Conservation (phyloP, 805 yeast species). For the Pichia kluyveri region DNA sequence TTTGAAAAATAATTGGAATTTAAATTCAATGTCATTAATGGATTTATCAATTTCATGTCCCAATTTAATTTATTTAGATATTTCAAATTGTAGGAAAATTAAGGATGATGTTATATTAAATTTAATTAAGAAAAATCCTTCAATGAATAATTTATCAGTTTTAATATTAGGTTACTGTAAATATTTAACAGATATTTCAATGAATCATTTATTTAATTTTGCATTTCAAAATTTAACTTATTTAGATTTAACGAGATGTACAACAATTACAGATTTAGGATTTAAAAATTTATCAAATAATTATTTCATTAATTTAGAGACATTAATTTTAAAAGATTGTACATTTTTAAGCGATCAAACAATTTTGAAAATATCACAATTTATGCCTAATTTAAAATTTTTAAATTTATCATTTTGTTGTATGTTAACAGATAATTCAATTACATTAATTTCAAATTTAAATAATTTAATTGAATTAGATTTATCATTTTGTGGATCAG, state of each 20-base stretch:
- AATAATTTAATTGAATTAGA: slow-evolving; percentile 43
- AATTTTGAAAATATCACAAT: slow-evolving; percentile 49
- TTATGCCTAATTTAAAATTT: slow-evolving; percentile 48
- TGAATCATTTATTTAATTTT: slow-evolving; percentile 52
- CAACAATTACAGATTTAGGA: slow-evolving; percentile 69
- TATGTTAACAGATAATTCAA: slow-evolving; percentile 58
- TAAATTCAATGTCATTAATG: slow-evolving; percentile 75
- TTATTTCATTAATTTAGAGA: slow-evolving; percentile 43
- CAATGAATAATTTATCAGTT: slow-evolving; percentile 35
- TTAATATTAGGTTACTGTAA: slow-evolving; percentile 67
- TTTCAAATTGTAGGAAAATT: slow-evolving; percentile 66
- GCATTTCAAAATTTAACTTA: slow-evolving; percentile 47
- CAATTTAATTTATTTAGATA: slow-evolving; percentile 48
- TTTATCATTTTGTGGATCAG: slow-evolving; percentile 69
- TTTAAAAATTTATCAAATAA: slow-evolving; percentile 56
- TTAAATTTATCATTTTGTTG: slow-evolving; percentile 69
- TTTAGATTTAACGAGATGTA: slow-evolving; percentile 64
- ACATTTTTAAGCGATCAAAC: slow-evolving; percentile 63
- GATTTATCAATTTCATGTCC: slow-evolving; percentile 62
- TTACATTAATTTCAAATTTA: slow-evolving; percentile 60
- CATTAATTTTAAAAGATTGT: slow-evolving; percentile 57
- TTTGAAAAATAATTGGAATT: slow-evolving; percentile 70
- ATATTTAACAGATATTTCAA: slow-evolving; percentile 58
- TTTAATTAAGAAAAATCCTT: slow-evolving; percentile 39
- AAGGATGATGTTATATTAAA: slow-evolving; percentile 64